These are phyloP conservation scores for Trichocomaceae sp. DNA, from an alignment of 2,329 filamentous ascomycete species.

Conservation along the genomic window DNA sequence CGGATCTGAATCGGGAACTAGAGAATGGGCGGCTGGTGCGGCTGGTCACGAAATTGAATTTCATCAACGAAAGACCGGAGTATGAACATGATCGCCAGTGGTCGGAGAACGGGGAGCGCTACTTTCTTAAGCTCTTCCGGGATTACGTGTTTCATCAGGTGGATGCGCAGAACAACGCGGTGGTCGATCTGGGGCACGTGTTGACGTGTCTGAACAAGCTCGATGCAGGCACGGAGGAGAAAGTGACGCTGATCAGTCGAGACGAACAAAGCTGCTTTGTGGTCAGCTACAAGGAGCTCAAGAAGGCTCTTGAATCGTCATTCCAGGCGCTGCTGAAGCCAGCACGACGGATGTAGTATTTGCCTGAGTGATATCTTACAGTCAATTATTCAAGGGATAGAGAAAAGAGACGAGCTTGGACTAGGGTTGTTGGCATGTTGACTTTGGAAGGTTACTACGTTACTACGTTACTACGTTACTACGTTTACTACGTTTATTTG, in stretches of 20 bases:
- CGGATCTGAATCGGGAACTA: constrained; percentile 68
- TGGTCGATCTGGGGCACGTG: constrained; percentile 82
- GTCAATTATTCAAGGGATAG: background rate
- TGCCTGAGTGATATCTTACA: background rate
- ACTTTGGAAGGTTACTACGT: background rate
- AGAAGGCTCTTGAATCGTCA: constrained; percentile 54
- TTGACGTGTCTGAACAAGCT: constrained; percentile 82
- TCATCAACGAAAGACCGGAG: constrained; percentile 85
- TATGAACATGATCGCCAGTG: constrained; percentile 70
- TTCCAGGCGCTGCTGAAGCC: constrained; percentile 53
- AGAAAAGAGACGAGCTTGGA: background rate
- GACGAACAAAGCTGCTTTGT: constrained; percentile 87
- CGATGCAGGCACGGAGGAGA: constrained; percentile 82
- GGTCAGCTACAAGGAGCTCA: constrained; percentile 85
- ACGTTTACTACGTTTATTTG: background rate
- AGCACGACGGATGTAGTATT: constrained; percentile 29
- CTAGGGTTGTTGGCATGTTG: background rate
- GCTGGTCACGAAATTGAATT: constrained; percentile 72
- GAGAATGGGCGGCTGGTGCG: constrained; percentile 85
- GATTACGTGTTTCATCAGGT: constrained; percentile 98
- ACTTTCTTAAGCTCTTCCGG: constrained; percentile 87
- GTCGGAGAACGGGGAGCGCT: constrained; percentile 89
- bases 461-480: too few relatives aligned
- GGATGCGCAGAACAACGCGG: constrained; percentile 72
- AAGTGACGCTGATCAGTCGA: constrained; percentile 74